Conservation (phyloP, 192 early-diverging fungal species). For the Coemansia erecta region DNA sequence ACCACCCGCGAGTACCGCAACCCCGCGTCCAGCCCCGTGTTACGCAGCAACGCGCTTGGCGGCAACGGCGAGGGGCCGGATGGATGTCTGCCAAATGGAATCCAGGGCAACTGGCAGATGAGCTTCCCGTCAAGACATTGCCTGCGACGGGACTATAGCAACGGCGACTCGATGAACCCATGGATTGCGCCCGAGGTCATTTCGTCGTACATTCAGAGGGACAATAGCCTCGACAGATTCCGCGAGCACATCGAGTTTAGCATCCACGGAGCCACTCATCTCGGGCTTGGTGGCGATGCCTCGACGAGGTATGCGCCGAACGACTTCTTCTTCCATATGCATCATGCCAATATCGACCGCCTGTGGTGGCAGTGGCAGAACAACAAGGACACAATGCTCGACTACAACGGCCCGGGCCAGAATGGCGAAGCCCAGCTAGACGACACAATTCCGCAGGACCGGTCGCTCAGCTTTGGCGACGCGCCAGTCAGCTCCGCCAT, state of each 20-base stretch:
- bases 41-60: constrained; percentile 23
- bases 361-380: constrained; percentile 62
- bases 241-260: constrained; percentile 53
- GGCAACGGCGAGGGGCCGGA: constrained; percentile 35
- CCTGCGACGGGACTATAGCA: constrained; percentile 28
- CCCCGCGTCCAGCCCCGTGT: constrained; percentile 32
- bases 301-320: constrained; percentile 48
- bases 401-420: constrained; percentile 33
- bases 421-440: constrained; percentile 32
- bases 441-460: constrained; percentile 34
- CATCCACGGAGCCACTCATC: constrained; percentile 48
- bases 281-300: constrained; percentile 53
- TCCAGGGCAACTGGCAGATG: constrained; percentile 31
- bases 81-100: constrained; percentile 24
- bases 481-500: constrained; percentile 33
- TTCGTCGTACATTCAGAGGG: constrained; percentile 39
- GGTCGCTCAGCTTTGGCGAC: constrained; percentile 23
- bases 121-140: constrained; percentile 34
- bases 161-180: constrained; percentile 23
- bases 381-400: constrained; percentile 11
- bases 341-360: constrained; percentile 63
- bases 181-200: constrained; percentile 46
- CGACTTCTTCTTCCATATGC: constrained; percentile 63
- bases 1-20: constrained; percentile 31
- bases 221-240: constrained; percentile 22